Evolutionary conservation across 257 asterid genomes (phyloP), one percentile per base, ranked within the genome.

Genomic region (Solanum pinnatisectum): DNA sequence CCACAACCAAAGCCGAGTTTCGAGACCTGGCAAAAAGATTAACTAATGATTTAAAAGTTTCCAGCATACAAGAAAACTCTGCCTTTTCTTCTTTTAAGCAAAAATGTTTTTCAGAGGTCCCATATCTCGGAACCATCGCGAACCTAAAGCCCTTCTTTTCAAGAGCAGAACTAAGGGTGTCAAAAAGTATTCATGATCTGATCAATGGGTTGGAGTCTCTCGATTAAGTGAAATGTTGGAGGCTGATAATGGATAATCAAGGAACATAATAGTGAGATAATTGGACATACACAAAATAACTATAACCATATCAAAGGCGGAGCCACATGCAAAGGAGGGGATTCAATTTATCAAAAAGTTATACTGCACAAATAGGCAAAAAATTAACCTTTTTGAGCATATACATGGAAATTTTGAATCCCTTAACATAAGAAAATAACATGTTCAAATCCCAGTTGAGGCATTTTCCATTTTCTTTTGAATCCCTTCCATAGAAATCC

Each of bases 1-100:
- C 33, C 93, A 86, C 94, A 94, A 5, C 96, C 96, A 39, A 90
- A 92, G 0, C 95, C 95, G 23, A 94, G 74, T 46, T 88, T 89
- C 1, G 95, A 93, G 23, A 94, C 95, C 95, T 92, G 73, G 25
- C 8, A 79, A 44, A 18, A 79, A 25, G 39, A 79, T 44, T 30
- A 44, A 44, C 5, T 4, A 10, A 79, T 42, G 39, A 44, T 44
- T 44, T 27, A 79, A 79, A 18, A 79, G 36, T 2, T 77, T 40
- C 60, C 1, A 40, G 60, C 60, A 40, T 15, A 42, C 0, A 14
- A 77, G 14, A 14, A 77, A 42, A 14, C 63, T 25, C 7, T 15
- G 39, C 4, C 65, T 77, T 7, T 7, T 40, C 36, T 78, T 39
- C 10, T 36, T 37, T 42, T 42, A 0, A 23, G 56, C 56, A 39